Base-by-base conservation (phyloP, 208 protist species). In the Leishmania lainsoni region DNA sequence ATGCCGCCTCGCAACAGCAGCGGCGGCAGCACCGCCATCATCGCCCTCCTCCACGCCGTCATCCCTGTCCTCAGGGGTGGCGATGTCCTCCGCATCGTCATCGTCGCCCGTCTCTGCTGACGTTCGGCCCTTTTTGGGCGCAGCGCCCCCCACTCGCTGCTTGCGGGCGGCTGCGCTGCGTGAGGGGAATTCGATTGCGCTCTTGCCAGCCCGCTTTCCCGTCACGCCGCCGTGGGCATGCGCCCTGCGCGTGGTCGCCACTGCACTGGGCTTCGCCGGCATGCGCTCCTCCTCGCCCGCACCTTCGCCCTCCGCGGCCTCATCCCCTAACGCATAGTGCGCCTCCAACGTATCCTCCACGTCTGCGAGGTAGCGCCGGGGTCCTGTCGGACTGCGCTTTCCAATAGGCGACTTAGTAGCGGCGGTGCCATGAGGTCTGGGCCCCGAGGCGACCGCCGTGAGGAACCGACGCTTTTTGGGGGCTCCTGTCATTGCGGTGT, bases 271-370 rank as follows among this genome's bases (percentile, higher is more conserved):
- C 35, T 72, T 72, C 14, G 22, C 8, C 49, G 29, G 49, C 29
- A 26, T 17, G 12, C 65, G 49, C 32, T 79, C 79, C 51, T 81
- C 80, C 32, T 83, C 83, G 16, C 80, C 82, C 6, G 54, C 63
- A n/a, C 61, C 87, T 17, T 79, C 84, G 29, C 77, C 54, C 3
- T 76, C 73, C 17, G 78, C 81, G 10, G 80, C 69, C 0, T 81
- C 80, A 26, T 74, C 76, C 5, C 73, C 78, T 39, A 39, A 39
- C 35, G 35, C 35, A 39, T 1, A 39, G 35, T 14, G 76, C 75
- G 20, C 68, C 78, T 1, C 69, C 79, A 1, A 39, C 69, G 8
- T 80, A 20, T 12, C 82, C 83, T 14, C 74, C 14, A 59, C 4
- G n/a, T 32, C 79, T 29, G 63, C 71, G 3, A 16, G 32, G 54